Conservation (phyloP, 371 early-diverging fungal species). For the Mortierella polycephala region DNA sequence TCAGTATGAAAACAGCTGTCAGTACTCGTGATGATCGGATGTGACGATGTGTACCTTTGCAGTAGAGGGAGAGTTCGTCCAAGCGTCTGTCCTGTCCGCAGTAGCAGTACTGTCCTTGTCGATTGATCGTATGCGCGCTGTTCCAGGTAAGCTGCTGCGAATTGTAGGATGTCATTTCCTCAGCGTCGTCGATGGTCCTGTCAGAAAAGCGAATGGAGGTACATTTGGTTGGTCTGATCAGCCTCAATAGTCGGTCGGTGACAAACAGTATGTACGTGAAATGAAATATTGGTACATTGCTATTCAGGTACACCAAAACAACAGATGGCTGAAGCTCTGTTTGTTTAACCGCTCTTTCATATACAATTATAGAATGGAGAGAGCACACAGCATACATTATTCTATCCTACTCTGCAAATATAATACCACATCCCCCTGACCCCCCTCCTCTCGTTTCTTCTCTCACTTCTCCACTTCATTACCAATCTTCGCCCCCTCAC, state of each 20-base stretch:
- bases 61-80: slow-evolving; percentile 67
- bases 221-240: background rate
- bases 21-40: background rate
- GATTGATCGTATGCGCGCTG: slow-evolving; percentile 69
- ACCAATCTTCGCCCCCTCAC: no score
- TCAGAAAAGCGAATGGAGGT: background rate
- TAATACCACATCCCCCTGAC: no score
- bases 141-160: slow-evolving; percentile 64
- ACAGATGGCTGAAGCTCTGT: no score
- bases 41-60: slow-evolving; percentile 58
- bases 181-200: background rate
- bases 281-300: no score
- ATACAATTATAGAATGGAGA: no score
- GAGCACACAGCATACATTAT: no score
- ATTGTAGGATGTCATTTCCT: slow-evolving; percentile 19
- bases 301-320: no score
- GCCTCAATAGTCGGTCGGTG: background rate
- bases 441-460: no score
- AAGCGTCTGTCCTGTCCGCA: slow-evolving; percentile 73
- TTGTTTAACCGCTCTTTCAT: no score
- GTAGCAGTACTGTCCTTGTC: slow-evolving; percentile 72
- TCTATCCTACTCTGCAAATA: no score
- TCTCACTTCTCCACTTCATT: no score
- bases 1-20: background rate
- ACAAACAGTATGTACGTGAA: no score